These are phyloP conservation scores for Penicillium janthinellum DNA, from an alignment of 2,329 filamentous ascomycete genomes.

Conservation along the genomic window DNA sequence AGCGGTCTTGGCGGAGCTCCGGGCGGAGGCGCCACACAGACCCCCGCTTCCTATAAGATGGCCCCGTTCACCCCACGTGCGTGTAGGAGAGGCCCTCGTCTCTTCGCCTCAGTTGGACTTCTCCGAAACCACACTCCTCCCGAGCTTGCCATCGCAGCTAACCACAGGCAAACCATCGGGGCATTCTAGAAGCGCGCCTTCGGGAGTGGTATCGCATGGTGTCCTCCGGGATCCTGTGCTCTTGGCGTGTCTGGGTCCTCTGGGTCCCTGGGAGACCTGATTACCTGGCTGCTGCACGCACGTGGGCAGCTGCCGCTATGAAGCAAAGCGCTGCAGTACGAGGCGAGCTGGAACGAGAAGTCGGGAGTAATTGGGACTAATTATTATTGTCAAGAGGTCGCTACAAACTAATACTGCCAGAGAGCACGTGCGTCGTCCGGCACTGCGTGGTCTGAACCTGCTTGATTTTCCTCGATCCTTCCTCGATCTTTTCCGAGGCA, in stretches of 20 bases:
- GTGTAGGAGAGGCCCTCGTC: constrained; percentile 6
- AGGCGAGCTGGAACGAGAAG: neutral
- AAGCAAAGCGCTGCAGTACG: neutral
- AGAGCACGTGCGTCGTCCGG: too few species aligned
- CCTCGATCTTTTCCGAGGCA: too few species aligned
- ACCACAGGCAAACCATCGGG: neutral
- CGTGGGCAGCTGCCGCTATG: neutral
- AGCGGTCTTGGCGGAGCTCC: constrained; percentile 19
- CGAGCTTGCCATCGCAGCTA: neutral
- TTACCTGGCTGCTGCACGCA: neutral
- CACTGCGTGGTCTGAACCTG: too few species aligned
- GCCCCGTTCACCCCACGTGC: constrained; percentile 13
- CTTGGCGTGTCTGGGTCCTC: neutral
- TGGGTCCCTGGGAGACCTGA: neutral
- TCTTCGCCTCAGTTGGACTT: neutral
- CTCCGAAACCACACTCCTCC: neutral
- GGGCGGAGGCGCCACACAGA: constrained; percentile 9
- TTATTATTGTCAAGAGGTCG: too few species aligned
- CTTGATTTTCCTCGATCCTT: too few species aligned
- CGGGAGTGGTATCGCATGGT: neutral
- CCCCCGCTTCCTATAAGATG: constrained; percentile 21
- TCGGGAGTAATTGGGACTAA: too few species aligned
- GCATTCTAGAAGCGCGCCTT: neutral
- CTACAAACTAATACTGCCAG: too few species aligned
- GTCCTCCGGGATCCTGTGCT: neutral